Evolutionary conservation across 306 rosid species (phyloP).

Genomic region (Vachellia collinsii): DNA sequence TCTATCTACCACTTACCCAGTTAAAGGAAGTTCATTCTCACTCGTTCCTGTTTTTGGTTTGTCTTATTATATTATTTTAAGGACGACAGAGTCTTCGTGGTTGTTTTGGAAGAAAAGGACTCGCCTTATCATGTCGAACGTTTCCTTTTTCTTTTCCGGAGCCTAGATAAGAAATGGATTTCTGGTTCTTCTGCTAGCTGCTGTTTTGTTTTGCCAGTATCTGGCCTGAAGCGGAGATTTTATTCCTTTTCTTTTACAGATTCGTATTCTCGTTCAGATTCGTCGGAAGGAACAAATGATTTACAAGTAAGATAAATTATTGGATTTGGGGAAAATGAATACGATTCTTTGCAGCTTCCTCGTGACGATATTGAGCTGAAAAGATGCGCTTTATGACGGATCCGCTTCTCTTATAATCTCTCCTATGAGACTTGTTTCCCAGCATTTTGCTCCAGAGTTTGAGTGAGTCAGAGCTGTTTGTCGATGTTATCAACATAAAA

Average conservation of each 20-base stretch:
- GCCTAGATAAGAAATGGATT: constrained; percentile 29
- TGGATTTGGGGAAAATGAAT: constrained; percentile 55
- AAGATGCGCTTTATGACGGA: constrained; percentile 48
- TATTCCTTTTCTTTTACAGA: constrained; percentile 29
- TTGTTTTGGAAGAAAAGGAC: constrained; percentile 32
- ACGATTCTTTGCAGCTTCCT: constrained; percentile 64
- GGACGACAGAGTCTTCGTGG: background rate
- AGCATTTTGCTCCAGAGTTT: constrained; percentile 3
- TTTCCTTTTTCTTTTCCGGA: background rate
- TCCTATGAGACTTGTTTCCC: background rate
- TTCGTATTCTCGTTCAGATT: constrained; percentile 46
- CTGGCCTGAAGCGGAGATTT: constrained; percentile 1
- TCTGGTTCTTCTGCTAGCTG: constrained; percentile 32
- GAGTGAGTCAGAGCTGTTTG: background rate
- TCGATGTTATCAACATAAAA: constrained; percentile 6
- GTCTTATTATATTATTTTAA: background rate
- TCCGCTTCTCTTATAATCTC: constrained; percentile 4
- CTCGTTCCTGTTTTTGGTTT: background rate
- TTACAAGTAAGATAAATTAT: constrained; percentile 29
- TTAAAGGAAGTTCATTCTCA: background rate
- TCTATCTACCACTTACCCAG: background rate
- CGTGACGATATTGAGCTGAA: constrained; percentile 55
- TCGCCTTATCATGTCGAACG: constrained; percentile 9
- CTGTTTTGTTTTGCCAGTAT: constrained; percentile 30
- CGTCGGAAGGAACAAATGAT: constrained; percentile 33